phyloP scores from a whole-genome alignment of 345 rosid species.

The Angophora floribunda region DNA sequence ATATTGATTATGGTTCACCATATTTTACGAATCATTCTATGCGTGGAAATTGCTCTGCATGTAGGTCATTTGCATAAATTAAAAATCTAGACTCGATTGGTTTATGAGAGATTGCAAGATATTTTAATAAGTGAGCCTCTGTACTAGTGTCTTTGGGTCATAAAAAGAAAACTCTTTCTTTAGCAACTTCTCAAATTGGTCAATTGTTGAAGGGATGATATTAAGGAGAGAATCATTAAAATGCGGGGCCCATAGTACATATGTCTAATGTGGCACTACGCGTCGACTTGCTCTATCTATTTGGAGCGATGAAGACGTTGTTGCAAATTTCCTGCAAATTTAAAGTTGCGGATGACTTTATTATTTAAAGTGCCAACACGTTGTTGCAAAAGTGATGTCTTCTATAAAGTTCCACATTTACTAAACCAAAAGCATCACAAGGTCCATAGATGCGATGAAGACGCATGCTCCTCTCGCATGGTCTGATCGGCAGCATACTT shows the following conservation, averaged over 20 bases:
- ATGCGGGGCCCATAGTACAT: background rate
- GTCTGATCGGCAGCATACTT: no score
- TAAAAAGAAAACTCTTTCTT: background rate
- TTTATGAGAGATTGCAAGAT: background rate
- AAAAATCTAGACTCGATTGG: background rate
- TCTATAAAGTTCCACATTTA: background rate
- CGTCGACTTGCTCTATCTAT: no score
- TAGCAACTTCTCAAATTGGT: background rate
- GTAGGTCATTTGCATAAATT: background rate
- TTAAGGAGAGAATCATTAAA: background rate
- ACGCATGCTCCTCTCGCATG: no score
- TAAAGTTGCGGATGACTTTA: background rate
- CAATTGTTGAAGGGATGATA: background rate
- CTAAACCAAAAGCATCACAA: background rate
- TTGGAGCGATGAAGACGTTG: no score
- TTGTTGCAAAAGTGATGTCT: background rate
- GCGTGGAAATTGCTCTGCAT: no score
- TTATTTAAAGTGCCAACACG: background rate
- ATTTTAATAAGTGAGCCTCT: background rate
- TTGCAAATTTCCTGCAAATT: constrained; percentile 40
- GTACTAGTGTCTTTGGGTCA: background rate
- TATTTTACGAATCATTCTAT: no score
- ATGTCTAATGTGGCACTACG: no score
- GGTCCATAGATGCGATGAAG: background rate
- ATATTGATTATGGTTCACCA: background rate